Conservation (phyloP, 2,329 filamentous ascomycete species). For the Monilinia aucupariae region DNA sequence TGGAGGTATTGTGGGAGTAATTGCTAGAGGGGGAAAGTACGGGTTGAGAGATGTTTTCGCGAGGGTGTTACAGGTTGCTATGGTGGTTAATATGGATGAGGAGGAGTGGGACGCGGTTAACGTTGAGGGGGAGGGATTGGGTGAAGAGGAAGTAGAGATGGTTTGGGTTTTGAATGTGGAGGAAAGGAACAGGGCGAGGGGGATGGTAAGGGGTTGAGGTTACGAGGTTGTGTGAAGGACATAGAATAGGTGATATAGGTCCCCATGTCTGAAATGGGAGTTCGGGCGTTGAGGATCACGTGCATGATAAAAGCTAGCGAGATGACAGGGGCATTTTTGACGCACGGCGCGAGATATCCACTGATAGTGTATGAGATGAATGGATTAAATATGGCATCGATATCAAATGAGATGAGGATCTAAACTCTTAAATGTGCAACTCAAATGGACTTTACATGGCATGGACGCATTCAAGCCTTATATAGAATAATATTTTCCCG, state of each 20-base stretch:
- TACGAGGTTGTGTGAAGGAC: neutral
- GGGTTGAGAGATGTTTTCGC: conserved; percentile 71
- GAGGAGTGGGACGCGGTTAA: conserved; percentile 85
- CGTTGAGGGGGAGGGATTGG: conserved; percentile 32
- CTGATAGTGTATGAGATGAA: neutral
- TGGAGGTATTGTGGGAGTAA: conserved; percentile 63
- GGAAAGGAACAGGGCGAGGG: conserved; percentile 67
- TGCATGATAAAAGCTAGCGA: neutral
- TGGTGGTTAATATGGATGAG: conserved; percentile 91
- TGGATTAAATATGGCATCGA: neutral
- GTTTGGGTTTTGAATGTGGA: conserved; percentile 67
- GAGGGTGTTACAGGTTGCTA: conserved; percentile 70
- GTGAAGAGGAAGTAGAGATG: conserved; percentile 57
- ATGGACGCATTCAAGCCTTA: neutral
- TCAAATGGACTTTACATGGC: neutral
- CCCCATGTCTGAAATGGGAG: neutral
- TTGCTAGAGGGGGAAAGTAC: conserved; percentile 66
- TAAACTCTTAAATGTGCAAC: neutral
- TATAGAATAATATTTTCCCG: neutral
- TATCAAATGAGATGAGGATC: neutral
- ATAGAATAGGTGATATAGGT: neutral
- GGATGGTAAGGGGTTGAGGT: conserved; percentile 47
- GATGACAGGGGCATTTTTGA: neutral
- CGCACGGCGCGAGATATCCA: neutral
- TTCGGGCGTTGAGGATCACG: neutral